phyloP scores from a whole-genome alignment of 2,329 filamentous ascomycete genomes.

The Aurifilum marmelostoma region DNA sequence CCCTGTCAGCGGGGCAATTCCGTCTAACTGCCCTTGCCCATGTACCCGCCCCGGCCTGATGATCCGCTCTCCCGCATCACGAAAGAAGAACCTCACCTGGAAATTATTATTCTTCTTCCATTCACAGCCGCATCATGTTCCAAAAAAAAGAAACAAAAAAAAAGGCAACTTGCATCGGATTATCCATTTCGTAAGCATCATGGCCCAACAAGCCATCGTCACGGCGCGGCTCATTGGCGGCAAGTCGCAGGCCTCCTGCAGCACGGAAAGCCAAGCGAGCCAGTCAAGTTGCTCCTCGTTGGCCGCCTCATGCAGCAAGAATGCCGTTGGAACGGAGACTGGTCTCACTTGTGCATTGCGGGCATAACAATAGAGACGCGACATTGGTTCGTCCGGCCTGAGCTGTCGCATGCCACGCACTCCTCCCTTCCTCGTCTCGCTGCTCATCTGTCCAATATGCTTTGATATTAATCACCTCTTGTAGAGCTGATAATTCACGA shows the following conservation, averaged over 20 bases:
- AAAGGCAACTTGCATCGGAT: too few relatives aligned
- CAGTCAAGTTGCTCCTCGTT: not conserved
- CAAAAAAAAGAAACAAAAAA: not conserved
- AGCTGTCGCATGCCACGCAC: not conserved
- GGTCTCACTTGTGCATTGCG: not conserved
- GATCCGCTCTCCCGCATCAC: not conserved
- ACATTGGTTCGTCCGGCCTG: not conserved
- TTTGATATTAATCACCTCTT: not conserved
- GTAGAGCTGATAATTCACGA: not conserved
- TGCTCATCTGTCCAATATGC: too few relatives aligned
- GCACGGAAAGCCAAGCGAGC: not conserved
- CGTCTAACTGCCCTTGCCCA: too few relatives aligned
- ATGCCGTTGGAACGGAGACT: not conserved
- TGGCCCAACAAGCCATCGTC: not conserved
- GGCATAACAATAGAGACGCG: not conserved
- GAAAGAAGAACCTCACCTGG: not conserved
- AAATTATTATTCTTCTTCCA: not conserved
- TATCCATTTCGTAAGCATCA: too few relatives aligned
- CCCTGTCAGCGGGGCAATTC: not conserved
- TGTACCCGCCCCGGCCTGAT: not conserved
- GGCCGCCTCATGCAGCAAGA: not conserved
- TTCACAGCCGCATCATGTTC: not conserved
- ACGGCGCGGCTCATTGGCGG: conserved; percentile 6
- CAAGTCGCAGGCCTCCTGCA: conserved; percentile 25
- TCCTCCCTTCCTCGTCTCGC: not conserved